Evolutionary conservation across 2,329 filamentous ascomycete species (phyloP), one percentile per base, ranked within the genome.

Genomic region (Exophiala phaeomuriformis): DNA sequence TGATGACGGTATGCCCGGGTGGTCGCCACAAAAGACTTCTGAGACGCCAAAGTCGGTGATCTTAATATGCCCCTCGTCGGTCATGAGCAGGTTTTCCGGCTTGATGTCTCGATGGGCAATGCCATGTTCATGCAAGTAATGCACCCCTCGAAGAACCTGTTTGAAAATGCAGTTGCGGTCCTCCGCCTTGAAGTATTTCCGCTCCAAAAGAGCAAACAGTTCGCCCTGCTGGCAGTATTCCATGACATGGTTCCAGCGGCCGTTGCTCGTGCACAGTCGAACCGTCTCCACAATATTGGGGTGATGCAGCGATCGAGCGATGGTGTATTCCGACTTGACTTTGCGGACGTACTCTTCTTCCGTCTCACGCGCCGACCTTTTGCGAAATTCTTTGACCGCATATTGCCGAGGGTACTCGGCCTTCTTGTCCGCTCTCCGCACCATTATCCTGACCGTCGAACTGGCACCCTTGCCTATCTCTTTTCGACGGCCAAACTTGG

Each of bases 101-200:
- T 95, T 95, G 72, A 95, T 86, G 63, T 95, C 90, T 46, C 90
- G 85, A 70, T 95, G 90, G 1, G 89, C 90, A 65, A 95, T 90
- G 53, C 89, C 90, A 64, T 91, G 83, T 55, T 75, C 76, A 69
- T 95, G 90, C 27, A 95, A 75, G 66, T 95, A 93, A 64, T 83
- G 78, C 58, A 95, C 80, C 12, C 89, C 90, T 64, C 88, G 85
- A 32, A 93, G 74, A 30, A 95, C 75, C 69, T 95, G 90, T 75
- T 94, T 94, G 79, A 95, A 94, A 59, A 95, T 77, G 69, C 90
- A 95, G 32, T 86, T 73, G 6, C 86, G 83, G 65, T 94, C 88
- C 4, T 83, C 77, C 2, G 75, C 71, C 52, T 75, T 79, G 59
- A 94, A 80, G 63, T 85, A 84, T 33, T 80, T 79, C 67, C 84